A percentile compares a stretch with the other conserved stretches of the same genome.
Evolutionary conservation across 768 basidiomycete genomes (phyloP).

Genomic region (Panellus pusillus): DNA sequence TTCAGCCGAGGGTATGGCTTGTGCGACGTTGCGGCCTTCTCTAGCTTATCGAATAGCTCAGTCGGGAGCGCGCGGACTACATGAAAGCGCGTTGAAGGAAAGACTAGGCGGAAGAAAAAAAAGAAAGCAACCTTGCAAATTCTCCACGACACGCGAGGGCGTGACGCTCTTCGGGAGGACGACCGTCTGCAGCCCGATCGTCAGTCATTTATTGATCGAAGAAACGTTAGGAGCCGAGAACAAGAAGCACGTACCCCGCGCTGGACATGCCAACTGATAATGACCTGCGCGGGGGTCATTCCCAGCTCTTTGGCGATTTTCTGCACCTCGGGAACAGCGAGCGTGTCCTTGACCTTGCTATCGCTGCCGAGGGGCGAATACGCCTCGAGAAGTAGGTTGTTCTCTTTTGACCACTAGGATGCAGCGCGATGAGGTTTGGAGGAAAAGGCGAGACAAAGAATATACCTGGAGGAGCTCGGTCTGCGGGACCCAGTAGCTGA

Average conservation of each 20-base stretch:
- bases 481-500: conserved; percentile 78
- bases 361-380: conserved; percentile 76
- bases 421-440: not conserved
- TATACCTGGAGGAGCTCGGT: conserved; percentile 66
- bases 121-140: conserved; percentile 52
- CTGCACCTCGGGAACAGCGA: conserved; percentile 64
- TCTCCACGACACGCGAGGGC: conserved; percentile 65
- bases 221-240: no score
- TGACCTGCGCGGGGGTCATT: conserved; percentile 73
- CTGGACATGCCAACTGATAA: conserved; percentile 77
- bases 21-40: conserved; percentile 54
- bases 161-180: conserved; percentile 80
- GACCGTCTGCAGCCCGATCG: conserved; percentile 53
- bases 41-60: conserved; percentile 43
- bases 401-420: conserved; percentile 64
- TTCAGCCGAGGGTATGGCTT: conserved; percentile 55
- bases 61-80: conserved; percentile 40
- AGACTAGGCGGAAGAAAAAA: not conserved
- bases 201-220: no score
- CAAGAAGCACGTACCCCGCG: conserved; percentile 50
- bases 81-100: not conserved
- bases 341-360: conserved; percentile 54
- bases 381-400: conserved; percentile 67
- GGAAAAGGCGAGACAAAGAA: not conserved
- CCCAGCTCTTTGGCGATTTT: conserved; percentile 59